Evolutionary conservation across 2,329 filamentous ascomycete genomes (phyloP), one percentile per base, ranked within the genome.

Genomic region (Trichophyton verrucosum): DNA sequence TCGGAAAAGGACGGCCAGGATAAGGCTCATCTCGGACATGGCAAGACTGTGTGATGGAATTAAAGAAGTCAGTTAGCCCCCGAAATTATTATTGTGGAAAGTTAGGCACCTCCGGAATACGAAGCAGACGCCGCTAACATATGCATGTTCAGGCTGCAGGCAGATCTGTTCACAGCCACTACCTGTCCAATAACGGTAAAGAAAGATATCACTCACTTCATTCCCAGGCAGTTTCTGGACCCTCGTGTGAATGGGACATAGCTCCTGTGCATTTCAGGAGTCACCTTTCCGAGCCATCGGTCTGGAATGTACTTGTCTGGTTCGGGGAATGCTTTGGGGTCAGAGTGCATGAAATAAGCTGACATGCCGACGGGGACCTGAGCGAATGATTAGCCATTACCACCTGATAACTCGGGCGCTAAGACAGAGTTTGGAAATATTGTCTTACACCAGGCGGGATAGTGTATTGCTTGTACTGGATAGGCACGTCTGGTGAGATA

Each of bases 181-280:
- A 6, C 13, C 3, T 33, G 49, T 13, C 49, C 49, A 53, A 30
- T 53, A 53, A 24, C 11, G 27, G 27, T 30, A 53, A 53, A 24
- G 22, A 24, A 53, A 53, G 22, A 33, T 30, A 53, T 30, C 49
- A 59, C 57, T 46, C 63, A 68, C 67, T 68, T 65, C 60, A 66
- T 68, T 3, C 70, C 71, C 4, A 70, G 56, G 57, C 71, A 73
- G 8, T 62, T 64, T n/a, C 67, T 65, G 3, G 62, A 69, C 9
- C 70, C 71, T 59, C 68, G 70, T 11, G 64, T 66, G 49, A 70
- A 71, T 0, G 68, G 65, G 4, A 71, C 65, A 1, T 72, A 62
- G 56, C 68, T 69, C 8, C 59, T 60, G 53, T 69, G 65, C 6
- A 68, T 66, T 8, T 56, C 60, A 33, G 59, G 53, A 5, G 58